phyloP scores from a whole-genome alignment of 164 flowering plant genomes.

The Vitis riparia region DNA sequence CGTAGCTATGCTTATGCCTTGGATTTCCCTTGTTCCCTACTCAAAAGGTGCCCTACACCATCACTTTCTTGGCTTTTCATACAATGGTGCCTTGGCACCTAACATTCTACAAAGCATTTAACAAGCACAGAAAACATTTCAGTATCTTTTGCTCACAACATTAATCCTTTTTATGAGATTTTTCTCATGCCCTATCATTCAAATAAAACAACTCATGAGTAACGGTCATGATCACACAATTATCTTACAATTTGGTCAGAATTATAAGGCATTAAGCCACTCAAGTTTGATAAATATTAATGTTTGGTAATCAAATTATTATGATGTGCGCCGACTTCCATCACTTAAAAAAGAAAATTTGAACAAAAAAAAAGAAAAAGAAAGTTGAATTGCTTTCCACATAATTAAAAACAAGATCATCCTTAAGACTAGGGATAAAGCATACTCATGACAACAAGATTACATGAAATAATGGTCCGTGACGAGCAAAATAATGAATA shows the following conservation, averaged over 20 bases:
- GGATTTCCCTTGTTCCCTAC: slow-evolving; percentile 41
- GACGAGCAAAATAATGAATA: slow-evolving; percentile 5
- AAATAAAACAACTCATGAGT: no score
- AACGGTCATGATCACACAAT: not conserved
- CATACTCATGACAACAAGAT: slow-evolving; percentile 4
- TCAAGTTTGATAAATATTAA: no score
- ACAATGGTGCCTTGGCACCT: slow-evolving; percentile 22
- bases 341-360: slow-evolving; percentile 6
- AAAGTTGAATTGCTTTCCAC: not conserved
- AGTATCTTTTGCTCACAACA: not conserved
- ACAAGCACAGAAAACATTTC: not conserved
- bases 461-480: slow-evolving; percentile 1
- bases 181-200: no score
- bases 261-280: no score
- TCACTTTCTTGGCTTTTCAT: slow-evolving; percentile 18
- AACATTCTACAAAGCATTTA: slow-evolving; percentile 6
- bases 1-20: slow-evolving; percentile 4
- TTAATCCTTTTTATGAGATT: not conserved
- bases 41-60: slow-evolving; percentile 24
- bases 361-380: not conserved
- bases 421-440: not conserved
- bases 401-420: not conserved
- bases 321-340: not conserved
- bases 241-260: not conserved
- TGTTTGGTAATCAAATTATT: no score